These are phyloP conservation scores for Exophiala oligosperma DNA, from an alignment of 2,329 filamentous ascomycete species.

Conservation along the genomic window DNA sequence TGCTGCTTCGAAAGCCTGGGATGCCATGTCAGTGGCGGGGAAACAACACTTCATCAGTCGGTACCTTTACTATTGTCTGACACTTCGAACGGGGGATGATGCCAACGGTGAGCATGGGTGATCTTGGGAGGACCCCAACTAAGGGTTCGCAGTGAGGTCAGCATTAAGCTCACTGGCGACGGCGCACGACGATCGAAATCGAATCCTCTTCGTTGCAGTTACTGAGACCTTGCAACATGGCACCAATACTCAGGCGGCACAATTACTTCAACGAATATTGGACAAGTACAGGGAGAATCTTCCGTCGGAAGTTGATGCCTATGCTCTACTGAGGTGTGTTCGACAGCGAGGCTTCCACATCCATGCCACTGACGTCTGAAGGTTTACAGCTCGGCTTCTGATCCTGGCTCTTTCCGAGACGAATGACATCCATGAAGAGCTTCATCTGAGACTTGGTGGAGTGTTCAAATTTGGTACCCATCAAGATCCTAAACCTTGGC, in stretches of 20 bases:
- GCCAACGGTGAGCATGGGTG: slow-evolving; percentile 2
- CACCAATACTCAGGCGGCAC: slow-evolving; percentile 60
- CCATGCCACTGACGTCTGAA: slow-evolving; percentile 23
- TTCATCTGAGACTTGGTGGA: slow-evolving; percentile 20
- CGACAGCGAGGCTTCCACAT: too few species aligned
- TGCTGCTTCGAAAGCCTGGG: slow-evolving; percentile 56
- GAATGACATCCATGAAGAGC: slow-evolving; percentile 22
- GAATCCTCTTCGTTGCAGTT: slow-evolving; percentile 76
- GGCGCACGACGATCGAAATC: slow-evolving; percentile 47
- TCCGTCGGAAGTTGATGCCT: slow-evolving; percentile 56
- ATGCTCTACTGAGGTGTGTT: slow-evolving; percentile 54
- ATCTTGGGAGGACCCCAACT: not conserved
- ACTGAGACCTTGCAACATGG: slow-evolving; percentile 70
- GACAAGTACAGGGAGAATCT: slow-evolving; percentile 53
- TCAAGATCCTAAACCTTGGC: not conserved
- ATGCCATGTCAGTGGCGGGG: slow-evolving; percentile 58
- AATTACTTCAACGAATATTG: slow-evolving; percentile 61
- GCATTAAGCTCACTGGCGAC: slow-evolving; percentile 17
- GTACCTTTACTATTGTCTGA: slow-evolving; percentile 74
- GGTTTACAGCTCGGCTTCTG: slow-evolving; percentile 48
- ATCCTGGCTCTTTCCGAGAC: slow-evolving; percentile 43
- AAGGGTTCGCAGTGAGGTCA: slow-evolving; percentile 4
- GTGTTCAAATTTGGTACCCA: slow-evolving; percentile 19
- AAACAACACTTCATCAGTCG: slow-evolving; percentile 52
- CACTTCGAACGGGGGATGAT: slow-evolving; percentile 59